Conservation (phyloP, 305 asterid species). For the Stenogyne calaminthoides region DNA sequence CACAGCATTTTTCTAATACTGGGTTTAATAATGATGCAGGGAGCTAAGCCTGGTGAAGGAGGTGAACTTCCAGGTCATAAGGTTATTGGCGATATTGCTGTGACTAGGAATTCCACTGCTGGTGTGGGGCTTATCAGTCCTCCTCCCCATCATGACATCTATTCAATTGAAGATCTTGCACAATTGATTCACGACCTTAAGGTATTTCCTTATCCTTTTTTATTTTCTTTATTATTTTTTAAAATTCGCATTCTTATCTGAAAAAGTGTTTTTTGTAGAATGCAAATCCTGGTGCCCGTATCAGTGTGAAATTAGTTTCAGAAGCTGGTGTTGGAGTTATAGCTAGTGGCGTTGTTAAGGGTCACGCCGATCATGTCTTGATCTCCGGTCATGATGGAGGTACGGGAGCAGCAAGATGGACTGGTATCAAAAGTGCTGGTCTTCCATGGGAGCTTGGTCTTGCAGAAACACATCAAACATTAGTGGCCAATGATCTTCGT, state of each 20-base stretch:
- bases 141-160: slow-evolving; percentile 99
- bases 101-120: slow-evolving; percentile 95
- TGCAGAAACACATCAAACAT: slow-evolving; percentile 98
- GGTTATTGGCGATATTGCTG: slow-evolving; percentile 98
- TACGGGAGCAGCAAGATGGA: slow-evolving; percentile 99
- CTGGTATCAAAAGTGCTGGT: slow-evolving; percentile 99
- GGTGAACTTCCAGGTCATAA: slow-evolving; percentile 99
- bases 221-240: not conserved
- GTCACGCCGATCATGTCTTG: slow-evolving; percentile 98
- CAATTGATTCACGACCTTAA: slow-evolving; percentile 97
- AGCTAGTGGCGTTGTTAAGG: slow-evolving; percentile 98
- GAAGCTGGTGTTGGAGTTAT: slow-evolving; percentile 99
- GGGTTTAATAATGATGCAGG: slow-evolving; percentile 53
- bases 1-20: slow-evolving; percentile 28
- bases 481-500: slow-evolving; percentile 98
- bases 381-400: slow-evolving; percentile 99
- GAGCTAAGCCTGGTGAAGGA: slow-evolving; percentile 99
- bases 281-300: slow-evolving; percentile 95
- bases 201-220: slow-evolving; percentile 43
- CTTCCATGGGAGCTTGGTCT: slow-evolving; percentile 99
- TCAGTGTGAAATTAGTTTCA: slow-evolving; percentile 97
- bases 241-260: slow-evolving; percentile 14
- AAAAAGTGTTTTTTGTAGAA: slow-evolving; percentile 48
- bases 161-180: slow-evolving; percentile 98
- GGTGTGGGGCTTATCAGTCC: slow-evolving; percentile 99